Percentiles rank a stretch among this genome's conserved stretches.
phyloP scores from a whole-genome alignment of 805 yeast genomes.

The Huiozyma sinensis region DNA sequence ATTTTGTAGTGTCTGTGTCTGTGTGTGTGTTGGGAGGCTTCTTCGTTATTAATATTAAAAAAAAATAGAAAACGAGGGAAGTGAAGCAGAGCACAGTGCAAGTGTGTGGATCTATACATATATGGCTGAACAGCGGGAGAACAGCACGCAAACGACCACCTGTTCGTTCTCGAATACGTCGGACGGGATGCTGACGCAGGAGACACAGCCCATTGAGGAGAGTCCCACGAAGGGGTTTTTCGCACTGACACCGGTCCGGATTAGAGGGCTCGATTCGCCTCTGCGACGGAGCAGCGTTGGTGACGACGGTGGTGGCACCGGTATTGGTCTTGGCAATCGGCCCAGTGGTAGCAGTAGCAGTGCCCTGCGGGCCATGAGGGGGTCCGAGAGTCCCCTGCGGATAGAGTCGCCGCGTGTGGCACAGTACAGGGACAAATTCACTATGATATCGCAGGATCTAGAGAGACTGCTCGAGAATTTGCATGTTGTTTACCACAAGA shows the following conservation, averaged over 20 bases:
- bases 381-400: neutral
- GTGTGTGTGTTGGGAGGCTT: neutral
- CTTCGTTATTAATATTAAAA: neutral
- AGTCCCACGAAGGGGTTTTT: slow-evolving; percentile 9
- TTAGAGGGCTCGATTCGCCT: slow-evolving; percentile 15
- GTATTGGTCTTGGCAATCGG: no score
- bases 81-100: no score
- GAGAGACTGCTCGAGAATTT: slow-evolving; percentile 31
- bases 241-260: slow-evolving; percentile 23
- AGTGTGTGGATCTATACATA: no score
- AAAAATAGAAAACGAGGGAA: no score
- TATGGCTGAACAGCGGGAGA: no score
- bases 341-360: neutral
- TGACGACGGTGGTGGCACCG: no score
- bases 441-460: slow-evolving; percentile 23
- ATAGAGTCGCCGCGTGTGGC: slow-evolving; percentile 2
- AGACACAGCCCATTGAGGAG: neutral
- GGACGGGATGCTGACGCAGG: no score
- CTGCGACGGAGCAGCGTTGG: neutral
- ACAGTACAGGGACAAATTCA: slow-evolving; percentile 24
- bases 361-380: neutral
- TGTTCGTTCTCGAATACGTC: no score
- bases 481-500: slow-evolving; percentile 38
- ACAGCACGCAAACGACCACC: no score
- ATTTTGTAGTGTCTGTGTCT: neutral